phyloP scores from a whole-genome alignment of 2,329 filamentous ascomycete genomes.

The Penicillium sp. region DNA sequence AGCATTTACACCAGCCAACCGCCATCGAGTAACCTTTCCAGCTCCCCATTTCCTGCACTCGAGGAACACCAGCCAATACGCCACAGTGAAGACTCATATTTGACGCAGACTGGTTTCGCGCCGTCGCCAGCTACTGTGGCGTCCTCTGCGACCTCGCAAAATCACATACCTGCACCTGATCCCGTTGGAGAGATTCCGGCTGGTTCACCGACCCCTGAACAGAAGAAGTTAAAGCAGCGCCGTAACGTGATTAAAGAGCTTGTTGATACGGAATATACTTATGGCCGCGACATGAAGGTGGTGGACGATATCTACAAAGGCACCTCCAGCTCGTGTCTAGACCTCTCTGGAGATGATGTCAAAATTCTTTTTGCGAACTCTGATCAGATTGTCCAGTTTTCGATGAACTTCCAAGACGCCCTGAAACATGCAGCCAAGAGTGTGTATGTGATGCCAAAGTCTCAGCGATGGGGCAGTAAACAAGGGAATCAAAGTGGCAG shows the following conservation, averaged over 20 bases:
- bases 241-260: conserved; percentile 86
- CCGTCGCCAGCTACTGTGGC: conserved; percentile 29
- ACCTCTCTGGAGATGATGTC: conserved; percentile 77
- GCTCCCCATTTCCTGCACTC: conserved; percentile 20
- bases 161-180: conserved; percentile 27
- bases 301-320: conserved; percentile 97
- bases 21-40: conserved; percentile 15
- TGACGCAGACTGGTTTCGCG: conserved; percentile 25
- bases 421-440: conserved; percentile 76
- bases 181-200: conserved; percentile 17
- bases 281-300: conserved; percentile 93
- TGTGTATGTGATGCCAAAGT: conserved; percentile 67
- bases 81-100: conserved; percentile 37
- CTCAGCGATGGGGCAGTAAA: conserved; percentile 51
- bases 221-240: conserved; percentile 67
- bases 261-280: conserved; percentile 86
- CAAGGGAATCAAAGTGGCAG: conserved; percentile 43
- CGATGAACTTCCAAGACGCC: conserved; percentile 71
- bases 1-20: conserved; percentile 18
- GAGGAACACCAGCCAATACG: conserved; percentile 22
- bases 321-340: conserved; percentile 75
- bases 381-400: conserved; percentile 84
- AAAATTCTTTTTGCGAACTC: conserved; percentile 91
- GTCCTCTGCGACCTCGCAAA: conserved; percentile 37
- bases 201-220: conserved; percentile 35